Evolutionary conservation across 83 land plant species (phyloP), one percentile per base, ranked within the genome.

Genomic region (Thuja plicata): DNA sequence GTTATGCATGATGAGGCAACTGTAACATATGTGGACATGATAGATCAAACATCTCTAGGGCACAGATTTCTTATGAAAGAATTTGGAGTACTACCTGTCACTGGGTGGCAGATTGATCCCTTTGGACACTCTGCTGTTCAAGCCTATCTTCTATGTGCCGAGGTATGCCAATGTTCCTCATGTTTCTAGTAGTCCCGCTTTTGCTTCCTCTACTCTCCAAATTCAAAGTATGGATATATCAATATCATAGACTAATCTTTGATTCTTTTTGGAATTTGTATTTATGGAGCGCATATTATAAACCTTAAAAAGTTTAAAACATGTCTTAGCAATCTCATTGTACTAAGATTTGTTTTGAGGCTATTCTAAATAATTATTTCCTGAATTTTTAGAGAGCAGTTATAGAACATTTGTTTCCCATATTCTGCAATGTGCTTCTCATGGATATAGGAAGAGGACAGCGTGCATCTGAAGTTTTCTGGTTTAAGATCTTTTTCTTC

Each of bases 1-100:
- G 95, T 97, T 80, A 97, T 97, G 99, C 99, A 97, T 90, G 99
- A 97, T 88, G 99, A 97, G 89, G 99, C 99, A 40, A 76, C 95
- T 24, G 74, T 90, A 32, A 95, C 94, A 90, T 96, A 96, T 86
- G 92, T 97, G 38, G 99, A 97, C 88, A 97, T 97, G 98, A 96
- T 96, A 87, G 99, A 97, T 88, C 99, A 97, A 83, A 96, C 99
- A 54, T 95, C 98, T 54, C 93, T 96, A 8, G 99, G 99, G 55
- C 55, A 84, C 34, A 46, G 88, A 43, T 87, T 87, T 87, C 48
- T 87, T 4, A 66, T 40, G 88, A 87, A 70, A 38, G 88, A 66
- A 13, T 87, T 87, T 87, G 88, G 88, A 43, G 70, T 40, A 38
- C 10, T 70, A 3, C 78, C 77, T 27, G 34, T 73, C 50, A 87